Percentiles rank a stretch among this genome's conserved stretches.
Conservation (phyloP, 805 yeast species). For the Metschnikowia hibisci region DNA sequence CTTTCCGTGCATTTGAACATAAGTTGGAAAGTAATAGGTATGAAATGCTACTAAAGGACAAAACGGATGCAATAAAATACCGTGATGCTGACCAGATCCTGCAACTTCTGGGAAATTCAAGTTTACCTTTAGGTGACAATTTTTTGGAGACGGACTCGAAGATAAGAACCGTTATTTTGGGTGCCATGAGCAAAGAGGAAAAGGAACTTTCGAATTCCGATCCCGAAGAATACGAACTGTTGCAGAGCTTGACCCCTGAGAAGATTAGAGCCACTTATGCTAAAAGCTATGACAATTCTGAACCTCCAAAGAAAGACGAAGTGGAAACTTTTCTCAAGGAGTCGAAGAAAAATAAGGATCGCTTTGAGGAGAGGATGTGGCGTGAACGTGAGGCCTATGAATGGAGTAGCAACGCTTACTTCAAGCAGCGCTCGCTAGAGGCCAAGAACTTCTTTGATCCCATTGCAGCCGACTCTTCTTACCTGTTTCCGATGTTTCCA, state of each 20-base stretch:
- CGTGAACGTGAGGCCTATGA: slow-evolving; percentile 50
- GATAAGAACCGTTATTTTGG: slow-evolving; percentile 22
- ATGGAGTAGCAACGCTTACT: slow-evolving; percentile 40
- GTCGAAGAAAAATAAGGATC: slow-evolving; percentile 39
- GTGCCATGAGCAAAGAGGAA: slow-evolving; percentile 22
- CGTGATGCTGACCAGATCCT: slow-evolving; percentile 9
- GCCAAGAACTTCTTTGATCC: slow-evolving; percentile 46
- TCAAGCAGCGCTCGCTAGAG: slow-evolving; percentile 39
- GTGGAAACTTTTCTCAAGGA: slow-evolving; percentile 42
- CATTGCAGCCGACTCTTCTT: slow-evolving; percentile 11
- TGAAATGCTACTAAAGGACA: not conserved
- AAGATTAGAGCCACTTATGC: slow-evolving; percentile 16
- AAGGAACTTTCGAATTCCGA: slow-evolving; percentile 5
- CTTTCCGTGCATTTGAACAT: slow-evolving; percentile 23
- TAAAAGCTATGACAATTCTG: not conserved
- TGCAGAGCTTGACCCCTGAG: slow-evolving; percentile 18
- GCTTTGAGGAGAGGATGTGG: slow-evolving; percentile 41
- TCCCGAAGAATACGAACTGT: slow-evolving; percentile 15
- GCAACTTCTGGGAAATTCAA: slow-evolving; percentile 3
- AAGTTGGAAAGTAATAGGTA: not conserved
- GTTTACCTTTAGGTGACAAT: not conserved
- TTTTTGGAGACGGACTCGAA: slow-evolving; percentile 13
- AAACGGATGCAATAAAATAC: slow-evolving; percentile 1
- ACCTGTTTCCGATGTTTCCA: slow-evolving; percentile 17
- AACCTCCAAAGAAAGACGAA: slow-evolving; percentile 7